Evolutionary conservation across 768 basidiomycete species (phyloP), one percentile per base, ranked within the genome.

Genomic region (Polyporus arcularius): DNA sequence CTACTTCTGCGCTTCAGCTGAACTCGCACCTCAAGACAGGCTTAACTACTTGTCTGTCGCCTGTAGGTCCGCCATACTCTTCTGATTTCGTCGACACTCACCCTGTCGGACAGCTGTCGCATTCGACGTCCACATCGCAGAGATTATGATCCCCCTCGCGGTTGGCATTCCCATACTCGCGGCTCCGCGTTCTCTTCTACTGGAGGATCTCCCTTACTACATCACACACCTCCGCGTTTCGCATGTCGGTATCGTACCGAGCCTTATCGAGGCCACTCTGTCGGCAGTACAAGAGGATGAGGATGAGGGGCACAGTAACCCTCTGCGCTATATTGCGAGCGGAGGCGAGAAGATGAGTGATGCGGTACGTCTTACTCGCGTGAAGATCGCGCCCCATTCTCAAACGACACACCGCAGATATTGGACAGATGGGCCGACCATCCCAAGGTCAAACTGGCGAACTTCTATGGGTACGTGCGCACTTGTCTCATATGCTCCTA

Each of bases 321-420:
- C 67, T 21, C 68, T 83, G 35, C 72, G 76, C 21, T 83, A 78
- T 59, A 78, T 83, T 39, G 79, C 72, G 4, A 79, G 80, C 59
- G 82, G 82, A 12, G 82, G 82, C 4, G 82, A 83, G 68, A 83
- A 83, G 68, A 81, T 83, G 67, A 80, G 76, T 50, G 80, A 83
- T 64, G 72, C 78, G 18, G 81, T 82, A 57, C 60, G 77, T 68
- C 31, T 39, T 18, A 26, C 21, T 26, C 21, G 21, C 21, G 21
- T 26, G 21, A 26, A 26, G 21, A 26, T 26, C 21, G 21, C 21
- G 21, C 21, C 21, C 21, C 21, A 39, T n/a, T 8, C 56, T 47
- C 57, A 54, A 40, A 39, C 14, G 4, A 35, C 54, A 1, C 12
- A 18, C n/a, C 11, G 9, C 55, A 76, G 74, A 72, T 75, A 40